Evolutionary conservation across 805 yeast genomes (phyloP), one percentile per base, ranked within the genome.

Genomic region (Metschnikowia peoriensis): DNA sequence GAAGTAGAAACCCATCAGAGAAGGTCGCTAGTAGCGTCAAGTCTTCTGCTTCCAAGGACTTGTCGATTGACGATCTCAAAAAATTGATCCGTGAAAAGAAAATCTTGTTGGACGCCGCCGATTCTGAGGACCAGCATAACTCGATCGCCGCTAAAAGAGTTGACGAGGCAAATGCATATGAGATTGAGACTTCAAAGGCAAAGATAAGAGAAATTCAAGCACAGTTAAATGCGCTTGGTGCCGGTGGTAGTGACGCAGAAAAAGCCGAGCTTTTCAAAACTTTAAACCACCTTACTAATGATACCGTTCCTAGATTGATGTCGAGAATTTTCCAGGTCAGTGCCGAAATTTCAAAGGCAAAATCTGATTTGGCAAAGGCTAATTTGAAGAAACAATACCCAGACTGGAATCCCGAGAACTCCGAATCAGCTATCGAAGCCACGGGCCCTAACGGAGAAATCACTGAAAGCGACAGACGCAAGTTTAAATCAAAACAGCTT

Each of bases 371-470:
- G 14, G 83, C 80, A 66, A 83, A 85, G 60, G 67, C 79, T 38
- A 69, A 76, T 52, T 70, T 85, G 57, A 77, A 74, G 46, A 81
- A 78, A 59, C 82, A 82, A 56, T 80, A 88, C 62, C 97, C 97
- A 10, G 79, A 83, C 1, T 77, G 90, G 69, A 61, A 60, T 39
- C 76, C 78, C 0, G 67, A 66, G 22, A 58, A 49, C 43, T 58
- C 65, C 17, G 76, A 71, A 35, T 65, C 66, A 0, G 72, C 71
- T 12, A 78, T 86, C 46, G 75, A 77, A 28, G 97, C 97, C 5
- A 82, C 94, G 6, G 98, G 97, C 7, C 86, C 90, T 44, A 83
- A 86, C 62, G 97, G 97, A 32, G 83, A 83, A 54, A 81, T 90
- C 8, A 92, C 97, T 2, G 97, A 89, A 28, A 70, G 83, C 12